These are phyloP conservation scores for Carex cristatella DNA, from an alignment of 176 grass and related monocot genomes.

Conservation along the genomic window DNA sequence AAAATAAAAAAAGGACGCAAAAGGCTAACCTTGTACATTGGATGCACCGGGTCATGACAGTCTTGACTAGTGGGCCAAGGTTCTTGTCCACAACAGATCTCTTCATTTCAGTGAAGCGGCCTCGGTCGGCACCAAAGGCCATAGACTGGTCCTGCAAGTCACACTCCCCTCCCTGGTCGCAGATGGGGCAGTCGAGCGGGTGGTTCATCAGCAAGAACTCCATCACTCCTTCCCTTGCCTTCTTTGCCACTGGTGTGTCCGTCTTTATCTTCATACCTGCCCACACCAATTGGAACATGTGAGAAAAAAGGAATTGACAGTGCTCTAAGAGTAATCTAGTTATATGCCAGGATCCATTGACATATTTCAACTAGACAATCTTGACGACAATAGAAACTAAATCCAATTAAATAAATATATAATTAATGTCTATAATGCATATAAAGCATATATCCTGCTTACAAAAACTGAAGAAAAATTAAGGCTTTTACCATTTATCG, in stretches of 20 bases:
- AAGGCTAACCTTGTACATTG: constrained; percentile 83
- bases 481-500: neutral
- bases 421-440: neutral
- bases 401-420: neutral
- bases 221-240: constrained; percentile 99
- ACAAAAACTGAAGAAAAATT: neutral
- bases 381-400: neutral
- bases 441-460: neutral
- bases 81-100: constrained; percentile 94
- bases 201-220: constrained; percentile 99
- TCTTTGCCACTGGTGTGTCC: constrained; percentile 83
- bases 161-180: constrained; percentile 93
- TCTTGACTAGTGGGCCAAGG: constrained; percentile 93
- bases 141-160: constrained; percentile 98
- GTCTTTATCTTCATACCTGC: constrained; percentile 99
- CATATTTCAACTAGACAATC: neutral
- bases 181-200: constrained; percentile 93
- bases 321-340: neutral
- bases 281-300: neutral
- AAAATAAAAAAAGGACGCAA: constrained; percentile 15
- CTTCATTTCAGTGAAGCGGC: constrained; percentile 97
- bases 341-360: neutral
- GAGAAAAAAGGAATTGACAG: neutral
- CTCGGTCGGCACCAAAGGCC: constrained; percentile 94
- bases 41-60: constrained; percentile 99